Evolutionary conservation across 371 early-diverging fungal species (phyloP), one percentile per base, ranked within the genome.

Genomic region (Lichtheimia hyalospora): DNA sequence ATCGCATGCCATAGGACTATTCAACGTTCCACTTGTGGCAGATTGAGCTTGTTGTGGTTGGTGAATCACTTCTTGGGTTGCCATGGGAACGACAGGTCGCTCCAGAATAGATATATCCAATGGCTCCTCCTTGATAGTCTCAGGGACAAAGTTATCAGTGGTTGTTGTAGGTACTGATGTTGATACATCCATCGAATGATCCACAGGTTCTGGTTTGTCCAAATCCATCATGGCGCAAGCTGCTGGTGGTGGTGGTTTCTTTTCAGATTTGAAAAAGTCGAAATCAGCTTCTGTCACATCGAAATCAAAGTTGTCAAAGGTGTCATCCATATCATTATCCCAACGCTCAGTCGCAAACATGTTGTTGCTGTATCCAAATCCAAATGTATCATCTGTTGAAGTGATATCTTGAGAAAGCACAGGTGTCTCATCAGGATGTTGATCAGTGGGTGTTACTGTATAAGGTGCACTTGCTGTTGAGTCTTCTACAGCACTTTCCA

Each of bases 241-340:
- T 8, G 34, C 2, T 8, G 34, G 34, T 34, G 5, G 34, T 34
- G 0, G 34, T 10, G 6, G 34, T 34, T 21, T 21, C 46, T 46
- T 13, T 13, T 41, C 34, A 3, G 63, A 42, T 40, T 66, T 65
- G 34, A 80, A 80, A 61, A 75, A 80, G 46, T 77, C 69, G 44
- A 74, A 80, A 57, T 80, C 81, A 49, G 68, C 81, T 41, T 80
- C 81, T 8, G 81, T 80, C 2, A 80, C 77, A 24, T 73, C 72
- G 20, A 77, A 52, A 54, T 74, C 75, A 51, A 80, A 71, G 39
- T 60, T 74, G 46, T 76, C 81, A 28, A 77, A 49, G 54, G 74
- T 66, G n/a, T 60, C 66, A 56, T 77, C 61, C 12, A 58, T 64
- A 49, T 66, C 65, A 23, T 34, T 41, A 15, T 49, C 69, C 75